A percentile compares a stretch with the other conserved stretches of the same genome.
These are phyloP conservation scores for Hylodesmum podocarpum DNA, from an alignment of 306 rosid species.

Conservation along the genomic window DNA sequence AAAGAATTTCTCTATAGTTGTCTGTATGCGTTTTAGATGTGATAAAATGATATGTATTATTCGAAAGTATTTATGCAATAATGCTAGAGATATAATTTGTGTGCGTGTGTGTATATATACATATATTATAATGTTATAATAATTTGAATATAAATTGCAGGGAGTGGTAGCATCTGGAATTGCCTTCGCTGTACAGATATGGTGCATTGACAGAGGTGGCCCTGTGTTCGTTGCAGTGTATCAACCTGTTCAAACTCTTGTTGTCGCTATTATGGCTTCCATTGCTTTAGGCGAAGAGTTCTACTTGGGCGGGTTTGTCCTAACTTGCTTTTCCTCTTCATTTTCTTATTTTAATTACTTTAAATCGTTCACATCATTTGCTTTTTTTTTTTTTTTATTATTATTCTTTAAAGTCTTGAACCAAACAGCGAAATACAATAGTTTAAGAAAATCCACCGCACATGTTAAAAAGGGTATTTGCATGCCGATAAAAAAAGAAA, in stretches of 20 bases:
- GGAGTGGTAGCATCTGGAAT: constrained; percentile 99
- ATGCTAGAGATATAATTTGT: constrained; percentile 8
- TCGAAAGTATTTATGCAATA: constrained; percentile 34
- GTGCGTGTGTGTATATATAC: background rate
- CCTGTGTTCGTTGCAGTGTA: constrained; percentile 98
- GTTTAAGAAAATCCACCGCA: background rate
- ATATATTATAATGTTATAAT: background rate
- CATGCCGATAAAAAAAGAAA: too few relatives aligned
- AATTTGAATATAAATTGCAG: constrained; percentile 39
- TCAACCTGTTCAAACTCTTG: constrained; percentile 99
- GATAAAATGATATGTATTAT: constrained; percentile 26
- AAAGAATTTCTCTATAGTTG: constrained; percentile 4
- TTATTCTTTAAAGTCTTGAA: too few relatives aligned
- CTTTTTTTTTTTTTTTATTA: background rate
- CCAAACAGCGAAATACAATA: background rate
- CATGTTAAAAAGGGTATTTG: background rate
- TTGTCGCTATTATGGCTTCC: constrained; percentile 95
- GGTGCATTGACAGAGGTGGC: constrained; percentile 99
- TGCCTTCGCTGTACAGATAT: constrained; percentile 98
- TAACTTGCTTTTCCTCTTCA: background rate
- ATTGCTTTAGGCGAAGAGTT: constrained; percentile 92
- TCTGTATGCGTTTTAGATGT: constrained; percentile 27
- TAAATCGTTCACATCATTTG: background rate
- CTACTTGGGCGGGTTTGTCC: constrained; percentile 84
- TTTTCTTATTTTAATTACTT: background rate